Evolutionary conservation across 371 early-diverging fungal genomes (phyloP), one percentile per base, ranked within the genome.

Genomic region (Mortierella sp.): DNA sequence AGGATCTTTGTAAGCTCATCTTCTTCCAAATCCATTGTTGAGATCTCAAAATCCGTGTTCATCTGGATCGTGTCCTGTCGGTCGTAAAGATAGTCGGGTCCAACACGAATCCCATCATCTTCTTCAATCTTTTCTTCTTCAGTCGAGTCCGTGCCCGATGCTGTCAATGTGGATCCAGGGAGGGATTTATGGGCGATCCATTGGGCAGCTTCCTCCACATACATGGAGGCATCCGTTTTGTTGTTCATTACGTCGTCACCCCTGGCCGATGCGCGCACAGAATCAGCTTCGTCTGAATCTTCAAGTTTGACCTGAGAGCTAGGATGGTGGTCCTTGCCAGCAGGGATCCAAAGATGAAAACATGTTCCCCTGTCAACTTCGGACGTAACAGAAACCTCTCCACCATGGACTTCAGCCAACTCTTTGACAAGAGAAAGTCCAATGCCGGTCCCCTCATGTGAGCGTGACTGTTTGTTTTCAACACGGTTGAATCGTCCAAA

Each of bases 381-480:
- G n/a, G 79, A 82, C 4, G 70, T 67, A 13, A 84, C 86, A 8
- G 69, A 66, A 1, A 87, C 80, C 19, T 45, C 63, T 2, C 88
- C 88, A 24, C 80, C 84, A 64, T 87, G 88, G 15, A 84, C 69
- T 22, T 80, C 83, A 13, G 81, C 75, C 40, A 87, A 72, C 62
- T 87, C 87, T 48, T 85, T 83, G 22, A 85, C 86, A 1, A 86
- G 64, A 2, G 84, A 76, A 16, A 87, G 69, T 8, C 86, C 88
- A 32, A 86, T 85, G 1, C 84, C 87, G 19, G 87, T 87, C 13
- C 87, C 87, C 65, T 87, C 87, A 32, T 84, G 76, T 6, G 80
- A 80, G 21, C 85, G 84, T 4, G 85, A 79, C 50, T 75, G 75
- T n/a, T 70, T 66, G 60, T 67, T 76, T 52, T 86, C 80, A n/a